Conservation (phyloP, 768 basidiomycete species). For the Gloeophyllum trabeum region DNA sequence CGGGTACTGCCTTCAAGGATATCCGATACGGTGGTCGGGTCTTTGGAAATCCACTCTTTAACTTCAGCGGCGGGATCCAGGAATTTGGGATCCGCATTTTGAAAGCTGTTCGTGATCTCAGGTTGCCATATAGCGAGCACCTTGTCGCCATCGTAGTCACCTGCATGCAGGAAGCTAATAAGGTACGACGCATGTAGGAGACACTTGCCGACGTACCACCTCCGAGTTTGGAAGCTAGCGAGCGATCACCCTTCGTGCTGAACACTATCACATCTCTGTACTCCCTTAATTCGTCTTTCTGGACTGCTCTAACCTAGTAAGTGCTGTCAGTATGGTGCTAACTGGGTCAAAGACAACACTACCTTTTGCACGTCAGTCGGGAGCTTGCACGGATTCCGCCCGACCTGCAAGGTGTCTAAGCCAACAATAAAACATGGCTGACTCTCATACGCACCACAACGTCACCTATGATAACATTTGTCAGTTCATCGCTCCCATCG, state of each 20-base stretch:
- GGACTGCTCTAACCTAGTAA: slow-evolving; percentile 44
- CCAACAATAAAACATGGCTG: neutral
- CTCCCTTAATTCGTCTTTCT: slow-evolving; percentile 32
- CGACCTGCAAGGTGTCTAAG: slow-evolving; percentile 32
- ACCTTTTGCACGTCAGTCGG: slow-evolving; percentile 61
- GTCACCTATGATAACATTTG: slow-evolving; percentile 42
- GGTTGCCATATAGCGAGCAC: slow-evolving; percentile 48
- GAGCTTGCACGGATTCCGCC: slow-evolving; percentile 59
- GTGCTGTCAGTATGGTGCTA: no score
- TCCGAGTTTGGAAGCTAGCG: slow-evolving; percentile 51
- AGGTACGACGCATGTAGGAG: neutral
- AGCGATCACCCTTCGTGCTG: slow-evolving; percentile 24
- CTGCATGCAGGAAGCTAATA: neutral
- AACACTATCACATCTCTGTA: slow-evolving; percentile 44
- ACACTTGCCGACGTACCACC: no score
- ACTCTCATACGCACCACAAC: slow-evolving; percentile 30
- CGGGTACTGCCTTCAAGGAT: slow-evolving; percentile 23
- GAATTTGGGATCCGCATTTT: slow-evolving; percentile 34
- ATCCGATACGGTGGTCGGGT: slow-evolving; percentile 30
- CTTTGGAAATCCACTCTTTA: slow-evolving; percentile 27
- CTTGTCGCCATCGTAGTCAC: slow-evolving; percentile 69
- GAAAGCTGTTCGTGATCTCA: slow-evolving; percentile 39
- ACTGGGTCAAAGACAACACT: no score
- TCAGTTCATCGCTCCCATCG: slow-evolving; percentile 26
- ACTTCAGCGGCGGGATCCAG: no score